phyloP scores from a whole-genome alignment of 331 rosid genomes.

The Quercus phellos region DNA sequence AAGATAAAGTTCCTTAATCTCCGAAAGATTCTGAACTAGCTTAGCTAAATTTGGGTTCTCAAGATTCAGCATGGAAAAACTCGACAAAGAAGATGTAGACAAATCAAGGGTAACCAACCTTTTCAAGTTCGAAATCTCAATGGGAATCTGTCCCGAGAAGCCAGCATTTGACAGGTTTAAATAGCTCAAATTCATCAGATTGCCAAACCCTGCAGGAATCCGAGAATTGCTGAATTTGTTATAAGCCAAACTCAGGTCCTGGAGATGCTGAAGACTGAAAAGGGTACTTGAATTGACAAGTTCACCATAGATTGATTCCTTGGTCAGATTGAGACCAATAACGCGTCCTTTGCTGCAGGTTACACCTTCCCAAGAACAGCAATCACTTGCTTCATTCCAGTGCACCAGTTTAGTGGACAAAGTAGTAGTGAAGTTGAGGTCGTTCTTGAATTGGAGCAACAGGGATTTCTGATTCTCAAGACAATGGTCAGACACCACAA shows the following conservation, averaged over 20 bases:
- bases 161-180: slow-evolving; percentile 29
- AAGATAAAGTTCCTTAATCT: slow-evolving; percentile 10
- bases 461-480: no score
- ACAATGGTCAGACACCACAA: no score
- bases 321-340: no score
- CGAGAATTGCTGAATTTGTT: not conserved
- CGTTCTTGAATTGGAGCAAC: no score
- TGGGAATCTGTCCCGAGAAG: slow-evolving; percentile 23
- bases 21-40: slow-evolving; percentile 26
- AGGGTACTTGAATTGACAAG: slow-evolving; percentile 18
- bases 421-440: no score
- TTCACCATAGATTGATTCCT: slow-evolving; percentile 8
- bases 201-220: slow-evolving; percentile 4
- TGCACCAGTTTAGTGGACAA: no score
- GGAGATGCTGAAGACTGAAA: slow-evolving; percentile 16
- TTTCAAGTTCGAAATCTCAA: slow-evolving; percentile 23
- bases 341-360: no score
- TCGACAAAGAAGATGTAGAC: not conserved
- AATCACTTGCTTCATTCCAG: no score
- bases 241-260: slow-evolving; percentile 25
- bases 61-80: slow-evolving; percentile 13
- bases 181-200: slow-evolving; percentile 9
- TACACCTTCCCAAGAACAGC: no score
- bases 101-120: slow-evolving; percentile 37
- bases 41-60: slow-evolving; percentile 23